Conservation (phyloP, 164 flowering plant species). For the Buxus sempervirens region DNA sequence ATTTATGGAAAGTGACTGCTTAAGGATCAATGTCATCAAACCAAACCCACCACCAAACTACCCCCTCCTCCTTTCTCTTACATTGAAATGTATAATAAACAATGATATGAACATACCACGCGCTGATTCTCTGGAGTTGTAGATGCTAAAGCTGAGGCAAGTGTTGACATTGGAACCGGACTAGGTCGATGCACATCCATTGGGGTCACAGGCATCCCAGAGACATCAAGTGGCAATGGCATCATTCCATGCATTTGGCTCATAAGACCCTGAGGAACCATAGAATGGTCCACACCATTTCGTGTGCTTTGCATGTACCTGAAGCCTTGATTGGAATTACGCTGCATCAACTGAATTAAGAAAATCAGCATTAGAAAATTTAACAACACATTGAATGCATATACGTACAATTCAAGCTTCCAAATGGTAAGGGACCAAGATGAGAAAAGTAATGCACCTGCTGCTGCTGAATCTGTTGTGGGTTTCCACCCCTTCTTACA, state of each 20-base stretch:
- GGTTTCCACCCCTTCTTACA: slow-evolving; percentile 34
- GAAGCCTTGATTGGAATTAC: slow-evolving; percentile 29
- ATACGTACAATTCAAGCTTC: no score
- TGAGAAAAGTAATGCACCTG: slow-evolving; percentile 12
- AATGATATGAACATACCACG: slow-evolving; percentile 41
- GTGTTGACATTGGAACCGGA: slow-evolving; percentile 46
- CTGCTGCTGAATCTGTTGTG: slow-evolving; percentile 31
- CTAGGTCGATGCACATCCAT: slow-evolving; percentile 30
- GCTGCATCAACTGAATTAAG: slow-evolving; percentile 20
- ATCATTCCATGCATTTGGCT: slow-evolving; percentile 19
- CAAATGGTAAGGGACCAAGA: no score
- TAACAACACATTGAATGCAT: no score
- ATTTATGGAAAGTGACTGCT: no score
- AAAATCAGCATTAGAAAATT: background rate
- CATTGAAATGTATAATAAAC: no score
- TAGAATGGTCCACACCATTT: slow-evolving; percentile 28
- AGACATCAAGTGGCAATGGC: slow-evolving; percentile 29
- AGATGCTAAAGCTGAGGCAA: slow-evolving; percentile 65
- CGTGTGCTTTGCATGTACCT: slow-evolving; percentile 33
- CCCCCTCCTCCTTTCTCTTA: no score
- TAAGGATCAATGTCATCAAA: no score
- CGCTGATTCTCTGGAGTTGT: slow-evolving; percentile 54
- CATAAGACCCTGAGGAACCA: slow-evolving; percentile 33
- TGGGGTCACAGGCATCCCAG: slow-evolving; percentile 26
- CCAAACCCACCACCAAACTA: no score